Evolutionary conservation across 768 basidiomycete genomes (phyloP), one percentile per base, ranked within the genome.

Genomic region (Arthromyces matolae): DNA sequence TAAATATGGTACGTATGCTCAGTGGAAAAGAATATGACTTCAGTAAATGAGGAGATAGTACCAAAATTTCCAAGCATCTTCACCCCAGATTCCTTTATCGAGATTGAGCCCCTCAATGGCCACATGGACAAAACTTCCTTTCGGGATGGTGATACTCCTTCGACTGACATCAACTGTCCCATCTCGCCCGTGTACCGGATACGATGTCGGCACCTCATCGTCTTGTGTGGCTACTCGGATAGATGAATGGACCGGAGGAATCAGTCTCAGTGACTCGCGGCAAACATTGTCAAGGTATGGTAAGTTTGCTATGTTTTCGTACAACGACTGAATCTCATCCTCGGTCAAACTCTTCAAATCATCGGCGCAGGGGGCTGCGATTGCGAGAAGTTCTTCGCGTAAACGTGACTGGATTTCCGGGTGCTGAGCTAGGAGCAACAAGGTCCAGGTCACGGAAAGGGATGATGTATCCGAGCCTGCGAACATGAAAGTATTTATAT

Each of bases 401-500:
- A 97, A 75, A 22, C 78, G 81, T 34, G 71, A 70, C 64, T 96
- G 93, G 12, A 84, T 62, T 1, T 71, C 71, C 0, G 82, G 82
- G 60, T 89, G 67, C 55, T 78, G 73, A 0, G 90, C 81, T 31
- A 96, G 77, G 13, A 88, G 69, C 48, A 83, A 70, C n/a, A 95
- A 64, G 2, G 84, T 83, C 93, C 93, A 96, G 0, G 89, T 89
- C 35, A 95, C 67, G 4, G 84, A 78, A 23, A 93, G 79, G 2
- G 88, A 87, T 9, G 86, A 86, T 0, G 91, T 90, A 58, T 94
- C 91, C 10, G 92, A 89, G 4, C 93, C 93, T 18, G 87, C 90
- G 61, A 93, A 91, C 75, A 93, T 81, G 63, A 94, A 88, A 0
- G 91, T 93, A 56, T 88, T 90, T 64, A 94, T 83, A 50, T 83